These are phyloP conservation scores for Alternaria gansuensis DNA, from an alignment of 2,329 filamentous ascomycete genomes.

Conservation along the genomic window DNA sequence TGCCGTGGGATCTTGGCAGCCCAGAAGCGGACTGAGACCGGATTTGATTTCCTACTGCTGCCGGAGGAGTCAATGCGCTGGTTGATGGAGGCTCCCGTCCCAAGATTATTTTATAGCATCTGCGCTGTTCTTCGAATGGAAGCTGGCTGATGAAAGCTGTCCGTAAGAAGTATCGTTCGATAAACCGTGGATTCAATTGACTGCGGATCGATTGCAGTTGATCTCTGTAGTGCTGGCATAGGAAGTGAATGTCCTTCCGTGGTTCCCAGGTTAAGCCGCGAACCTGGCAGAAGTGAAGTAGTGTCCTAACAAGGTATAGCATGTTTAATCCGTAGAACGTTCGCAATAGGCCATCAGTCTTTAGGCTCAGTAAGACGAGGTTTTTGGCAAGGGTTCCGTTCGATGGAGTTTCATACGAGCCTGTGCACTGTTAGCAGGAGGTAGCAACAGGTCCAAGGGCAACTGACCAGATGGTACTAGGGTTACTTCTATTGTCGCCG, in stretches of 20 bases:
- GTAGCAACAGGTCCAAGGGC: background rate
- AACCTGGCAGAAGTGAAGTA: conserved; percentile 39
- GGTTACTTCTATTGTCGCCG: conserved; percentile 43
- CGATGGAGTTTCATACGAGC: conserved; percentile 40
- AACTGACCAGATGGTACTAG: conserved; percentile 43
- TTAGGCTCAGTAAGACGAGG: conserved; percentile 39
- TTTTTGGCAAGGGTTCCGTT: conserved; percentile 38
- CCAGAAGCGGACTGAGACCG: conserved; percentile 22
- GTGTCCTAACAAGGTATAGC: conserved; percentile 40
- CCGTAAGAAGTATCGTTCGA: conserved; percentile 42
- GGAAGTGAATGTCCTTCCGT: conserved; percentile 39
- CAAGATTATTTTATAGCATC: conserved; percentile 39
- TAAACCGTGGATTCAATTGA: conserved; percentile 34
- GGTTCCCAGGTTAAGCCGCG: conserved; percentile 44
- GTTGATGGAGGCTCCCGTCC: conserved; percentile 38
- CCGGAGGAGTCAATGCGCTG: conserved; percentile 35
- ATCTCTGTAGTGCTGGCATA: conserved; percentile 40
- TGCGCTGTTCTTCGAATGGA: conserved; percentile 33
- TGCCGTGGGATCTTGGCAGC: conserved; percentile 17
- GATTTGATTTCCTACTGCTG: conserved; percentile 13
- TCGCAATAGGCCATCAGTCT: conserved; percentile 32
- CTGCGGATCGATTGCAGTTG: conserved; percentile 36
- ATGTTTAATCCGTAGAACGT: conserved; percentile 46
- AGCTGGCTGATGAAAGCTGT: conserved; percentile 40
- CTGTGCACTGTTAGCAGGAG: conserved; percentile 27